Evolutionary conservation across 1,139 yeast genomes (phyloP), one percentile per base, ranked within the genome.

Genomic region (Candida sp.): DNA sequence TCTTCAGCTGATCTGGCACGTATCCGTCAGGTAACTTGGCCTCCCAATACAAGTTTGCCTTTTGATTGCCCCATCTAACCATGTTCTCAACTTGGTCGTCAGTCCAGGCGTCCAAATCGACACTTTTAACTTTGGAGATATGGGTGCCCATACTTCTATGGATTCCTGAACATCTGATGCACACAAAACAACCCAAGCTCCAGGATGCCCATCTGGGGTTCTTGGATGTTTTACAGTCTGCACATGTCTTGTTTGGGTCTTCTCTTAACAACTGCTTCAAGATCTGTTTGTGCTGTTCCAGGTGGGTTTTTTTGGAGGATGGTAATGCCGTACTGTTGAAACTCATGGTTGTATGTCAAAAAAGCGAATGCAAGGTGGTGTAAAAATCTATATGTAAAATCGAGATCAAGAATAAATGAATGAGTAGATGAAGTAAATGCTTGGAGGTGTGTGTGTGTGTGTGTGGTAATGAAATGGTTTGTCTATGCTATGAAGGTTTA

Each of bases 151-250:
- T 85, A 51, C 96, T 84, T 66, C 98, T 80, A 67, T 94, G 99
- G 57, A 93, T 88, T 3, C 99, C 99, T 1, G 98, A 92, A 70
- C 99, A 94, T 55, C 83, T 63, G 54, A 94, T 94, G 69, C 99
- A 94, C 42, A 94, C 81, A 63, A 94, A 93, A 54, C 96, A 84
- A 31, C 99, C 99, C 53, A 94, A 70, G 60, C 87, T 91, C 98
- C 98, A 94, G 25, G 96, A 87, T 8, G 98, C 97, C 99, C 99
- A 94, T 50, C 99, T 78, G 12, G 99, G 99, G 69, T 93, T 96
- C 41, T 88, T 83, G 17, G 94, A 81, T 0, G 85, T 80, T 68
- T 94, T 94, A 71, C 99, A 94, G 68, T 94, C 99, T 2, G 94
- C 96, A 69, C 99, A 94, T 47, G 74, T 71, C 65, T 82, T 84